A percentile compares a stretch with the other conserved stretches of the same genome.
Evolutionary conservation across 2,329 filamentous ascomycete species (phyloP).

Genomic region (Alternaria brassicae): DNA sequence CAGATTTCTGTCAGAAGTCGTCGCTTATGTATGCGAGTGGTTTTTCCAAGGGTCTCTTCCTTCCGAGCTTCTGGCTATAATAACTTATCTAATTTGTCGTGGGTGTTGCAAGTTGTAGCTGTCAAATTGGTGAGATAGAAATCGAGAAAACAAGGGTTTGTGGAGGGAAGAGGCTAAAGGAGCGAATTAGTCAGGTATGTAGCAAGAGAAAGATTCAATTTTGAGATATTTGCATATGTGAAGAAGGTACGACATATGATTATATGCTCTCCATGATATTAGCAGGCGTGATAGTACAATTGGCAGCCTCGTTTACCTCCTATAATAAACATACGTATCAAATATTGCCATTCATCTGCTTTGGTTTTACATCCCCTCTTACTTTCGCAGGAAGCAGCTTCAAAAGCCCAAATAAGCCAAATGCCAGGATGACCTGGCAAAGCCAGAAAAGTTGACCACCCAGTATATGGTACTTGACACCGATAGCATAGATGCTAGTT

Average conservation of each 20-base stretch:
- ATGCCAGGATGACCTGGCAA: slow-evolving; percentile 54
- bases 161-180: neutral
- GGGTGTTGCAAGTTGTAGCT: neutral
- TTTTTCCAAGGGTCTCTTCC: neutral
- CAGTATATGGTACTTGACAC: slow-evolving; percentile 67
- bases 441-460: slow-evolving; percentile 72
- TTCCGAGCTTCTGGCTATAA: neutral
- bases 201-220: neutral
- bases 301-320: too few species aligned
- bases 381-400: slow-evolving; percentile 37
- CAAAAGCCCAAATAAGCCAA: slow-evolving; percentile 25
- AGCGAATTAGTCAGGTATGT: neutral
- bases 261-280: too few species aligned
- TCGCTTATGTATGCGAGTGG: neutral
- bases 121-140: neutral
- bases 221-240: neutral
- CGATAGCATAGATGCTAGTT: slow-evolving; percentile 71
- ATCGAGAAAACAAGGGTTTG: neutral
- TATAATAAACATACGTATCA: neutral
- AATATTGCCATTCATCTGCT: neutral
- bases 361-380: slow-evolving; percentile 18
- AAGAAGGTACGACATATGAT: neutral
- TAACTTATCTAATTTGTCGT: neutral
- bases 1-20: neutral
- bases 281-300: too few species aligned